A percentile compares a stretch with the other conserved stretches of the same genome.
Conservation (phyloP, 2,329 filamentous ascomycete species). For the Colletotrichum sp. region DNA sequence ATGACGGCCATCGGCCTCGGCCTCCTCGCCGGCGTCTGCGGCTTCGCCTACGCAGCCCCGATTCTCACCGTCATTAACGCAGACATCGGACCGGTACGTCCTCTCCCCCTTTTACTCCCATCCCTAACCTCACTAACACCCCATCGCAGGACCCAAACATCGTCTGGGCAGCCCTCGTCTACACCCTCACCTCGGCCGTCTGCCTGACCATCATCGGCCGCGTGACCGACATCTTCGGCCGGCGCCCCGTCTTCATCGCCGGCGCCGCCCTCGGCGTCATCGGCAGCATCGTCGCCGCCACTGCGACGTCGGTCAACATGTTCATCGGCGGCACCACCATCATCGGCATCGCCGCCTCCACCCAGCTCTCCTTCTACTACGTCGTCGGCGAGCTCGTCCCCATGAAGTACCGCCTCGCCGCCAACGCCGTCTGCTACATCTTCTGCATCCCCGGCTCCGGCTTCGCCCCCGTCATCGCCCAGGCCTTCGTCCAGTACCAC, state of each 20-base stretch:
- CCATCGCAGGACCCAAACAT: conserved; percentile 25
- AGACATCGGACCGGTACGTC: conserved; percentile 31
- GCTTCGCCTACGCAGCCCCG: conserved; percentile 28
- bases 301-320: conserved; percentile 37
- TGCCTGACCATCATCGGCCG: conserved; percentile 30
- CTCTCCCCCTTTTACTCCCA: neutral
- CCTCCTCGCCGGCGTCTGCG: conserved; percentile 31
- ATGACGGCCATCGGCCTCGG: conserved; percentile 29
- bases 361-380: conserved; percentile 41
- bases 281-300: conserved; percentile 40
- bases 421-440: conserved; percentile 35
- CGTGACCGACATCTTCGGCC: conserved; percentile 31
- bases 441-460: conserved; percentile 33
- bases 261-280: conserved; percentile 37
- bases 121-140: neutral
- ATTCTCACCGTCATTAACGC: conserved; percentile 32
- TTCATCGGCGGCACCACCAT: conserved; percentile 42
- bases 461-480: conserved; percentile 31
- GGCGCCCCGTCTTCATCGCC: conserved; percentile 31
- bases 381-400: conserved; percentile 42
- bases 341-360: conserved; percentile 38
- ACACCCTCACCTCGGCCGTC: conserved; percentile 32
- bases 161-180: conserved; percentile 33
- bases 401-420: conserved; percentile 38
- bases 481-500: conserved; percentile 29